Evolutionary conservation across 208 protist genomes (phyloP), one percentile per base, ranked within the genome.

Genomic region (Leishmania major): DNA sequence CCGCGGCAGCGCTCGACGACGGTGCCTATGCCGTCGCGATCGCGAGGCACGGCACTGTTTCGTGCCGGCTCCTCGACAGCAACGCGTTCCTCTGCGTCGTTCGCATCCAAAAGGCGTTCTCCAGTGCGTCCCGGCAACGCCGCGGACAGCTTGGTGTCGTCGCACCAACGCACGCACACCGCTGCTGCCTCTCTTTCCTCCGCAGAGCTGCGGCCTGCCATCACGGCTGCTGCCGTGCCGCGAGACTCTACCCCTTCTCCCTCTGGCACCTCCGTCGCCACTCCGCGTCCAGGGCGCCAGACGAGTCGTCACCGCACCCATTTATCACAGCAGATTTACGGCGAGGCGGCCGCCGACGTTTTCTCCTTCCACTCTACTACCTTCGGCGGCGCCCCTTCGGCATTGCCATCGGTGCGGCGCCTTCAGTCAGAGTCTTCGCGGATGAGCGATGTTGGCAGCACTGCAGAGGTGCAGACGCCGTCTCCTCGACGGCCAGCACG

Each of bases 341-440:
- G 81, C 35, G 77, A 85, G 62, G 82, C 82, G 2, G 82, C 82
- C 10, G 82, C 77, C 5, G 82, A 85, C 31, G 49, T 85, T 47
- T 85, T 85, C 43, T 85, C 70, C 37, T 47, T 73, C 2, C 17
- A 81, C 49, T 81, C 77, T 6, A n/a, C 81, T 7, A 71, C 71
- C 51, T 49, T 78, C 15, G 40, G 22, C 49, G 51, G n/a, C 35
- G 49, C 6, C 6, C 15, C 22, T 17, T 43, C 40, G 35, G 15
- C 67, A 13, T 19, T 35, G 13, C 45, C 69, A 45, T 66, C 53
- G 8, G 51, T 47, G 40, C 81, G n/a, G 5, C 75, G 45, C 19
- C 77, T 40, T 11, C 76, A 45, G 47, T n/a, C 7, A 35, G 62
- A 47, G 22, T 43, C 76, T 69, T 67, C 45, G 13, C 57, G n/a